Base-by-base conservation (phyloP, 768 basidiomycete species). In the Mycena pura region DNA sequence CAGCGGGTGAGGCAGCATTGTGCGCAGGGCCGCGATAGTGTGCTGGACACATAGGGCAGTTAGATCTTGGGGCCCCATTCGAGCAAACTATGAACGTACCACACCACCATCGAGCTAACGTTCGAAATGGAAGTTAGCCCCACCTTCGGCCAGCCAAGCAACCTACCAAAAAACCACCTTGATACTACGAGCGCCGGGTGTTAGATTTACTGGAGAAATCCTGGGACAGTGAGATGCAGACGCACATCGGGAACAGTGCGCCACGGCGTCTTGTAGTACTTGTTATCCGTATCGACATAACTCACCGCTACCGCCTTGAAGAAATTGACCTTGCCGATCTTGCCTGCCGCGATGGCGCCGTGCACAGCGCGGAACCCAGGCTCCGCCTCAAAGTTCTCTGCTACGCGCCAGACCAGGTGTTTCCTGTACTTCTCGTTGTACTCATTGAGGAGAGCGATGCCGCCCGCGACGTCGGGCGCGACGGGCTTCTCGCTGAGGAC, bases 401-500 rank as follows among this genome's bases (percentile, higher is more conserved):
- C 92, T 22, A 94, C 83, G 50, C 90, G 82, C 92, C 92, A 94
- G 44, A 92, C 75, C 40, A 93, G 70, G 68, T 87, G 87, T 10
- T 81, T 78, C 72, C 85, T 86, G 76, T 86, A 93, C 48, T 79
- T 76, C 52, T 74, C 72, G 65, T 91, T 84, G 73, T 92, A 95
- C 36, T 77, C 80, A 32, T 82, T 77, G 71, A 95, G 88, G 47
- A 95, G 79, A 61, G 78, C 77, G 44, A 85, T 74, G 0, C 90
- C 93, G 3, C 77, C 75, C 27, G 80, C 80, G 43, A 94, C 85
- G 67, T 90, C 88, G 39, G 87, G 80, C 3, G 87, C 92, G 14
- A 95, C 82, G 6, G 95, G 95, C 70, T 96, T 96, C 79, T 96
- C 94, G 73, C 89, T 90, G 60, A 95, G 71, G 47, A 96, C 92